Conservation (phyloP, 1,139 yeast genomes). For the Yamadazyma epiphylla region DNA sequence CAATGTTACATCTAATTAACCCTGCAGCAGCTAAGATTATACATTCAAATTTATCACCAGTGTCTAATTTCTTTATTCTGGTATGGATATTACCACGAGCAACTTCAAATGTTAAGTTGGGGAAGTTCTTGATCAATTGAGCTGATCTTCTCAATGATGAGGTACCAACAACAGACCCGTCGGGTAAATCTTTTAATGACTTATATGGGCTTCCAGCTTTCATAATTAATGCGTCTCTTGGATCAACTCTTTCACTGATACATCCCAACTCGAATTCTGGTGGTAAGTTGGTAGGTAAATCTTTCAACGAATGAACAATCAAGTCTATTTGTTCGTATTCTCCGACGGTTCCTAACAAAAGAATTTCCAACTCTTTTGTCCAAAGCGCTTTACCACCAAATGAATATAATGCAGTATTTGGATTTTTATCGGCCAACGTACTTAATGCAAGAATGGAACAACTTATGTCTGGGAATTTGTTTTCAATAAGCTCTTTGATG, state of each 20-base stretch:
- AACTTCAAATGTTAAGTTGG: constrained; percentile 53
- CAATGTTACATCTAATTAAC: constrained; percentile 65
- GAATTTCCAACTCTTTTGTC: constrained; percentile 90
- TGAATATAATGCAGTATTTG: constrained; percentile 79
- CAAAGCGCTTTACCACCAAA: constrained; percentile 95
- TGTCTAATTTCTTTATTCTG: constrained; percentile 72
- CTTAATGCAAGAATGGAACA: constrained; percentile 74
- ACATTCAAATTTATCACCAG: constrained; percentile 65
- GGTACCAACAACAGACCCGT: constrained; percentile 86
- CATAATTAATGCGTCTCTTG: constrained; percentile 93
- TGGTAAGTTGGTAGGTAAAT: constrained; percentile 90
- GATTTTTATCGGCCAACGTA: constrained; percentile 88
- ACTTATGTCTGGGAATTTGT: constrained; percentile 53
- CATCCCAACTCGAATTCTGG: constrained; percentile 89
- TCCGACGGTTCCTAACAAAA: constrained; percentile 62
- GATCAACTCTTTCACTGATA: constrained; percentile 80
- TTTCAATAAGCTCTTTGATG: constrained; percentile 59
- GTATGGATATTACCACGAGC: constrained; percentile 90
- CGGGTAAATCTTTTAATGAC: constrained; percentile 69
- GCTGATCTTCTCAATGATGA: constrained; percentile 93
- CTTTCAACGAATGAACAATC: constrained; percentile 91
- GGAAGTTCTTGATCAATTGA: constrained; percentile 39
- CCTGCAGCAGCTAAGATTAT: constrained; percentile 93
- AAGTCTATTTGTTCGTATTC: constrained; percentile 70
- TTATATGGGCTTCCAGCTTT: constrained; percentile 60